phyloP scores from a whole-genome alignment of 2,329 filamentous ascomycete species.

The Sarocladium brachiariae region DNA sequence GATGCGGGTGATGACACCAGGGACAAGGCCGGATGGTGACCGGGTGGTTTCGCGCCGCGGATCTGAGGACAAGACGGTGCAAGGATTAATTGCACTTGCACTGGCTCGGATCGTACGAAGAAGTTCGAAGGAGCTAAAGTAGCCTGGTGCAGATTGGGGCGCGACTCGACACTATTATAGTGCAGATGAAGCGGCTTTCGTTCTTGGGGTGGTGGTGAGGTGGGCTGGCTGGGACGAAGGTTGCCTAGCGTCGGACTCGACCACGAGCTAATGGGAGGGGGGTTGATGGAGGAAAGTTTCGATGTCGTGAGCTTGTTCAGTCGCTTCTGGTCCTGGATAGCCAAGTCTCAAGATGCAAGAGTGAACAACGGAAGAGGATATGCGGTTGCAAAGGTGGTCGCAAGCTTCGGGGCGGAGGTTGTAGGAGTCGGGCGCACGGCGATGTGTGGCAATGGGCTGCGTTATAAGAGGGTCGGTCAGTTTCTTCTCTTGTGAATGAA shows the following conservation, averaged over 20 bases:
- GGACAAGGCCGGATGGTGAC: slow-evolving; percentile 19
- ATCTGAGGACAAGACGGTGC: slow-evolving; percentile 24
- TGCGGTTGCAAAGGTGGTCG: neutral
- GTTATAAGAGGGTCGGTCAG: slow-evolving; percentile 11
- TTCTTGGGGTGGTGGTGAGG: slow-evolving; percentile 15
- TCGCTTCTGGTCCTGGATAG: neutral
- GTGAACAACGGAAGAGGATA: neutral
- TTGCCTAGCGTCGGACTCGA: slow-evolving; percentile 28
- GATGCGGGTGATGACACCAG: slow-evolving; percentile 25
- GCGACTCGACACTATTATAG: slow-evolving; percentile 32
- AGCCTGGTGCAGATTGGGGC: slow-evolving; percentile 27
- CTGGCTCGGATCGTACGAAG: slow-evolving; percentile 23
- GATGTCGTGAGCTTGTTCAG: neutral
- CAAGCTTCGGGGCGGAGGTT: neutral
- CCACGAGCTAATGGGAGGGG: slow-evolving; percentile 17
- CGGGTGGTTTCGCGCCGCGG: slow-evolving; percentile 23
- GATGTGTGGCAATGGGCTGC: slow-evolving; percentile 3
- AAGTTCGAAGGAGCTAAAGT: slow-evolving; percentile 20
- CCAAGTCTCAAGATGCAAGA: neutral
- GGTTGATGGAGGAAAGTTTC: slow-evolving; percentile 11
- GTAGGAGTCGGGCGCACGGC: slow-evolving; percentile 2
- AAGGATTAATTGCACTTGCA: slow-evolving; percentile 24
- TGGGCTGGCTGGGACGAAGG: slow-evolving; percentile 23
- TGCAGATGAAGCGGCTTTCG: slow-evolving; percentile 17
- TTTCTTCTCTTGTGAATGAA: slow-evolving; percentile 3